phyloP scores from a whole-genome alignment of 2,329 filamentous ascomycete genomes.

The Elsinoe fawcettii region DNA sequence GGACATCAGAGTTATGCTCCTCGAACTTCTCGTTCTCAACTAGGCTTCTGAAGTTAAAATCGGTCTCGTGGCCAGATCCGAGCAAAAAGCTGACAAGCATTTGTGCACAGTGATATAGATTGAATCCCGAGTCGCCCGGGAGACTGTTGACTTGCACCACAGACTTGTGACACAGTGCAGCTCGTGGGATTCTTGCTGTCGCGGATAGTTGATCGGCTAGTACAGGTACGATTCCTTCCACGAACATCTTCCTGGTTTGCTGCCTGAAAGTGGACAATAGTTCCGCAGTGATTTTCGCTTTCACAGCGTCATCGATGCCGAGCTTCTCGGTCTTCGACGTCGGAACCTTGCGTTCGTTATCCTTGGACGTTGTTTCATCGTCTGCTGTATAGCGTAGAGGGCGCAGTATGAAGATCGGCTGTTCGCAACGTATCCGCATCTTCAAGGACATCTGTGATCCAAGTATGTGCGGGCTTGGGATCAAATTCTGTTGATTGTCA shows the following conservation, averaged over 20 bases:
- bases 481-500: not conserved
- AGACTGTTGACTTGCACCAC: constrained; percentile 77
- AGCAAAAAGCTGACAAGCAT: constrained; percentile 75
- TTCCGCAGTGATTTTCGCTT: not conserved
- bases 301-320: not conserved
- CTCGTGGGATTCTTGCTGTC: not conserved
- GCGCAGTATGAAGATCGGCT: not conserved
- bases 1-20: not conserved
- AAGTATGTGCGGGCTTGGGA: not conserved
- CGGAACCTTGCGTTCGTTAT: too few relatives aligned
- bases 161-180: constrained; percentile 59
- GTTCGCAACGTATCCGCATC: not conserved
- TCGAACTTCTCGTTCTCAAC: not conserved
- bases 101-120: constrained; percentile 90
- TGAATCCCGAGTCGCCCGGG: constrained; percentile 67
- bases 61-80: not conserved
- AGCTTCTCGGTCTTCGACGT: not conserved
- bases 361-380: too few relatives aligned
- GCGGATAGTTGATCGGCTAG: not conserved
- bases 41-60: not conserved
- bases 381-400: not conserved
- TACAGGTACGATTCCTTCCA: not conserved
- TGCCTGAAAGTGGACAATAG: not conserved
- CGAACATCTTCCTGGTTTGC: not conserved
- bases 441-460: not conserved